Evolutionary conservation across 2,329 filamentous ascomycete genomes (phyloP).

Genomic region (Trichoderma sp.): DNA sequence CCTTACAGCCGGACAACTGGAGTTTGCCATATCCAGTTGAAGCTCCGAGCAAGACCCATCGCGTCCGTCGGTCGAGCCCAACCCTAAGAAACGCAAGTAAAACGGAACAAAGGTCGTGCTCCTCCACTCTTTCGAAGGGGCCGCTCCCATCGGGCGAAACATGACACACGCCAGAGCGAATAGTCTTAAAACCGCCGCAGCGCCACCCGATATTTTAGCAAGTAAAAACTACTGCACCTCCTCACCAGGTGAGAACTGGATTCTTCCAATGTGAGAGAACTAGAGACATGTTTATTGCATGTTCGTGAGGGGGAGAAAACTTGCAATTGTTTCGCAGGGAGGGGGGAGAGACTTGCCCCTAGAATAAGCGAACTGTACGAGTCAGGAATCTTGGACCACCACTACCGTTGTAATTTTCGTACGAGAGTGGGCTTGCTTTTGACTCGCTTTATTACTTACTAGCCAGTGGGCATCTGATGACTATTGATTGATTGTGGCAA

Average conservation of each 20-base stretch:
- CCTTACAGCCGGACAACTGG: not conserved
- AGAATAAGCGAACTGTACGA: conserved; percentile 2
- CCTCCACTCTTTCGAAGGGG: conserved; percentile 5
- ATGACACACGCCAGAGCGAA: conserved; percentile 9
- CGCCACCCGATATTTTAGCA: not conserved
- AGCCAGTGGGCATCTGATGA: not conserved
- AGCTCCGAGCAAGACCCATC: conserved; percentile 1
- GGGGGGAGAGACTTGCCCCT: not conserved
- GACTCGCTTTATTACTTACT: not conserved
- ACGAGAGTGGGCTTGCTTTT: not conserved
- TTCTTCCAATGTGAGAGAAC: not conserved
- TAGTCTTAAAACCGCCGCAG: not conserved
- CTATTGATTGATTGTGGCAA: not conserved
- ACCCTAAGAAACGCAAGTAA: not conserved
- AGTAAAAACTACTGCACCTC: not conserved
- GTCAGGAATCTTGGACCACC: not conserved
- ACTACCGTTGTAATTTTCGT: not conserved
- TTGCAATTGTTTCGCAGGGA: not conserved
- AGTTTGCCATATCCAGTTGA: not conserved
- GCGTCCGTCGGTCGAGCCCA: not conserved
- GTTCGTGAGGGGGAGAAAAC: not conserved
- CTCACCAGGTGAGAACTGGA: not conserved
- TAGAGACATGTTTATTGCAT: not conserved
- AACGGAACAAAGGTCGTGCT: not conserved
- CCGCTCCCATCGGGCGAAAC: not conserved